Evolutionary conservation across 257 asterid genomes (phyloP), one percentile per base, ranked within the genome.

Genomic region (Solanum pennellii): DNA sequence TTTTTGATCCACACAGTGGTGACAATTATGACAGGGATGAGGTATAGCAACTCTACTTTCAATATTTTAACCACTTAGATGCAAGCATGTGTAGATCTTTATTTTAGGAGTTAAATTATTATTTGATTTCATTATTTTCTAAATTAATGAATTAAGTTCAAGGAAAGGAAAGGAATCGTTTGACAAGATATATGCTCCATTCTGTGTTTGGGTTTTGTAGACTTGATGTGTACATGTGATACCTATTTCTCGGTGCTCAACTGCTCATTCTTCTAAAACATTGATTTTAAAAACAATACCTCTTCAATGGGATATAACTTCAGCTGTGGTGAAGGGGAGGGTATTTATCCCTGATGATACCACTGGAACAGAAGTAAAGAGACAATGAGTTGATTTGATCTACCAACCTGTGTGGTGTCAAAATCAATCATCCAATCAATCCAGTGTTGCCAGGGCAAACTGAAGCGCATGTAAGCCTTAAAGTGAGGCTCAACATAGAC

Each of bases 1-100:
- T 97, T 69, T 97, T 96, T 90, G 99, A 96, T 92, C 99, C 99
- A 86, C 98, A 97, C 86, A 95, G 95, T 75, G 98, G 97, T 73
- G 98, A 96, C 83, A 96, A 92, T 92, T 97, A 94, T 79, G 98
- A 93, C 84, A 95, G 98, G 21, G 99, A 97, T 79, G 99, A 97
- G 99, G 99, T 86, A 86, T 42, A 9, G 3, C 45, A 86, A 44
- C 49, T 47, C 18, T 39, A 85, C 35, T 68, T 85, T 44, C 23
- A 66, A 71, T 31, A 42, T 2, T 11, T 85, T 86, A 31, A 27
- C 87, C 59, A 65, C 73, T 47, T 45, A 20, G 33, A 49, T 86
- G 69, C 82, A 59, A 21, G n/a, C 23, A 71, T 85, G 33, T 45
- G 45, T 15, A 47, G 47, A 37, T n/a, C 52, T 20, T 37, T 39